phyloP scores from a whole-genome alignment of 2,329 filamentous ascomycete genomes.

The Thelonectria rubi region DNA sequence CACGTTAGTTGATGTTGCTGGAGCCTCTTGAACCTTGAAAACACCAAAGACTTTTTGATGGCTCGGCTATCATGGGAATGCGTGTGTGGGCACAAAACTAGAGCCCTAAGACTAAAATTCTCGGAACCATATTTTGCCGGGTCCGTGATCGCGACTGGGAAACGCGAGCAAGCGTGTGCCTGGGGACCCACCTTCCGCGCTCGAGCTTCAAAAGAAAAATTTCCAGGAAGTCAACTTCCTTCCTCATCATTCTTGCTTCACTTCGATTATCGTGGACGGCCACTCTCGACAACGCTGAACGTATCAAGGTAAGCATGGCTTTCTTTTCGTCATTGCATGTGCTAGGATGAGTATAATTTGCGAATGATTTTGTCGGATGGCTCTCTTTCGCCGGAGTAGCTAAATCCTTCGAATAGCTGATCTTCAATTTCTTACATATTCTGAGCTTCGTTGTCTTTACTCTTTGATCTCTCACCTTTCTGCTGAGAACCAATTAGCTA shows the following conservation, averaged over 20 bases:
- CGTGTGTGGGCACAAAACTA: conserved; percentile 53
- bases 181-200: conserved; percentile 34
- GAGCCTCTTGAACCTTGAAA: conserved; percentile 49
- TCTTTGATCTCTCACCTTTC: conserved; percentile 37
- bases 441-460: conserved; percentile 64
- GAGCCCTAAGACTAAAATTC: conserved; percentile 53
- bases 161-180: background rate
- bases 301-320: conserved; percentile 44
- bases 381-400: conserved; percentile 88
- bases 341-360: conserved; percentile 95
- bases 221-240: conserved; percentile 17
- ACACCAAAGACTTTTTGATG: conserved; percentile 54
- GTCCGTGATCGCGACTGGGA: background rate
- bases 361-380: conserved; percentile 92
- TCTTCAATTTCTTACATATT: conserved; percentile 99
- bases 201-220: conserved; percentile 43
- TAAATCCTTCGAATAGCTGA: conserved; percentile 81
- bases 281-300: conserved; percentile 2
- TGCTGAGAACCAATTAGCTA: conserved; percentile 31
- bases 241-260: conserved; percentile 1
- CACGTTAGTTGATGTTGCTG: conserved; percentile 51
- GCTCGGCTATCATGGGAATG: conserved; percentile 45
- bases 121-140: conserved; percentile 46
- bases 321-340: conserved; percentile 16
- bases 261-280: conserved; percentile 6